Base-by-base conservation (phyloP, 306 rosid genomes). In the Glycine soja region DNA sequence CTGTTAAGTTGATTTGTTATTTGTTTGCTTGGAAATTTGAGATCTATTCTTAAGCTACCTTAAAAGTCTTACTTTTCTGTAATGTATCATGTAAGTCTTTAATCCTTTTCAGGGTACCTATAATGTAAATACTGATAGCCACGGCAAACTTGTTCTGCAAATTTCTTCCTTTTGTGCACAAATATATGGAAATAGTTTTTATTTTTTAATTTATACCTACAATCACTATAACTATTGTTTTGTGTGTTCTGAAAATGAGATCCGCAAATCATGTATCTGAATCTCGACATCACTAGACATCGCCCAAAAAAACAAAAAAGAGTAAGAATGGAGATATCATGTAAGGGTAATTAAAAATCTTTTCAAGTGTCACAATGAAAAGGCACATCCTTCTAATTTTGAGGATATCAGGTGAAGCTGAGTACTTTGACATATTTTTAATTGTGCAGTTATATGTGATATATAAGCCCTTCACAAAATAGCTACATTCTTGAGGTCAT, bases 191-290 rank as follows among this genome's bases (percentile, higher is more conserved):
- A 57, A 57, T 45, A 65, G 56, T 76, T 69, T 24, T 76, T 69
- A 19, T 15, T 16, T 15, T 54, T 7, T 54, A 6, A 15, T 43
- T 77, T 61, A 14, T 18, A 18, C 19, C 7, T 47, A 10, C 54
- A 40, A 56, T 74, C 5, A 8, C 10, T 46, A 18, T 24, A 70
- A 18, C 58, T 36, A 9, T 70, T 70, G 65, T 61, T 46, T 72
- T 64, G 63, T 75, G 47, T 47, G 69, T 62, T 75, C 32, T 30
- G 69, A 56, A 75, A 76, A 52, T 80, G 45, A 45, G 73, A 67
- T 74, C 61, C 58, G 53, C 11, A 47, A 10, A 59, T 73, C 74
- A 75, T 48, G 48, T 61, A 7, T 59, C 43, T 77, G 76, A 74
- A 67, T 75, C 58, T 59, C n/a, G 53, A 81, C 57, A 30, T 5